Conservation (phyloP, 768 basidiomycete genomes). For the Tephrocybe sp. region DNA sequence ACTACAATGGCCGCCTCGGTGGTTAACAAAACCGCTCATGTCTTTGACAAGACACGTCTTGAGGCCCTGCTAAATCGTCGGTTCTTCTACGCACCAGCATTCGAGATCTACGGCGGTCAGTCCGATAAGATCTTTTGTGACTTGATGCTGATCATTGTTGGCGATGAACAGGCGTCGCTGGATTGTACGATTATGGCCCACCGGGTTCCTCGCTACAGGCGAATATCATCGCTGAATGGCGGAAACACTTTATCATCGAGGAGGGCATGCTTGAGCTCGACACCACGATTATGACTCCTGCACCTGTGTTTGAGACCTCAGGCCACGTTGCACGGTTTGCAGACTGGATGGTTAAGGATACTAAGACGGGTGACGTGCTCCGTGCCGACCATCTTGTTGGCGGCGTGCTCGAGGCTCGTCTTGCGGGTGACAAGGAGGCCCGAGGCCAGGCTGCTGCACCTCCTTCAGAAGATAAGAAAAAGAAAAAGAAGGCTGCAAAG, state of each 20-base stretch:
- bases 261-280: constrained; percentile 99
- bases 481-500: constrained; percentile 78
- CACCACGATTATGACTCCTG: constrained; percentile 96
- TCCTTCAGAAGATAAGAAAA: constrained; percentile 65
- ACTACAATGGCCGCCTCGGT: constrained; percentile 19
- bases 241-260: constrained; percentile 97
- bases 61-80: constrained; percentile 86
- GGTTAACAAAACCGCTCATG: constrained; percentile 81
- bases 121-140: constrained; percentile 16
- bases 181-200: constrained; percentile 97
- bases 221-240: constrained; percentile 96
- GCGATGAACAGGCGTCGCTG: constrained; percentile 75
- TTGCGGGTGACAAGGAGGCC: constrained; percentile 91
- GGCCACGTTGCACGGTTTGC: constrained; percentile 98
- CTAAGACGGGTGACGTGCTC: constrained; percentile 92
- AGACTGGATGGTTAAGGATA: constrained; percentile 99
- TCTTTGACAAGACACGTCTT: constrained; percentile 84
- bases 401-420: constrained; percentile 83
- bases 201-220: constrained; percentile 95
- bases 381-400: constrained; percentile 97
- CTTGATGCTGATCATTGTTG: not conserved
- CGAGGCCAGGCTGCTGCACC: constrained; percentile 69
- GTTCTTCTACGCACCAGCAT: constrained; percentile 98
- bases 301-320: constrained; percentile 92
- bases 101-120: constrained; percentile 98